Percentiles rank a stretch among this genome's conserved stretches.
phyloP scores from a whole-genome alignment of 2,329 filamentous ascomycete genomes.

The Chaetoscypha palmicola region DNA sequence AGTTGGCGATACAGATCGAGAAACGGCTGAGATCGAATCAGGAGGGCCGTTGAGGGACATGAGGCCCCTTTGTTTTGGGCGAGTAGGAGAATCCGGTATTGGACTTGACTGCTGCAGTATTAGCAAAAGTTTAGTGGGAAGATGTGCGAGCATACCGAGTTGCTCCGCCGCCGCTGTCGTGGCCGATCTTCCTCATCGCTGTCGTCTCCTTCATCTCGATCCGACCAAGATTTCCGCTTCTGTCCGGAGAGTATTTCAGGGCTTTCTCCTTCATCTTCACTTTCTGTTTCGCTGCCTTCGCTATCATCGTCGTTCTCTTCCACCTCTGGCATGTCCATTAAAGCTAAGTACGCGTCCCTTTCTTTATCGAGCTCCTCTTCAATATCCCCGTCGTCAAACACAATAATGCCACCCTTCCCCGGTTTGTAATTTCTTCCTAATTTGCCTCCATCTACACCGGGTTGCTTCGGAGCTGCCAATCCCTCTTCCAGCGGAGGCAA shows the following conservation, averaged over 20 bases:
- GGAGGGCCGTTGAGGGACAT: slow-evolving; percentile 46
- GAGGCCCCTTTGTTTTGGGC: slow-evolving; percentile 54
- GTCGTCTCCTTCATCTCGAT: slow-evolving; percentile 60
- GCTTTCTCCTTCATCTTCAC: slow-evolving; percentile 49
- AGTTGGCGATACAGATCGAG: slow-evolving; percentile 39
- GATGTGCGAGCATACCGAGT: slow-evolving; percentile 72
- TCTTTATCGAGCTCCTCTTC: slow-evolving; percentile 71
- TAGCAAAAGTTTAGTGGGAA: no score
- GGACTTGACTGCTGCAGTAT: slow-evolving; percentile 47
- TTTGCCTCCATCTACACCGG: slow-evolving; percentile 66
- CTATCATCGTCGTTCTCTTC: slow-evolving; percentile 55
- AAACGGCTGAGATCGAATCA: slow-evolving; percentile 37
- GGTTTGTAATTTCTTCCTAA: slow-evolving; percentile 67
- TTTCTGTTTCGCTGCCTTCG: slow-evolving; percentile 41
- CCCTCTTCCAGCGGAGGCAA: slow-evolving; percentile 40
- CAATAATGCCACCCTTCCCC: slow-evolving; percentile 79
- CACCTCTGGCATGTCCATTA: slow-evolving; percentile 83
- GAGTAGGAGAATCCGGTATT: slow-evolving; percentile 57
- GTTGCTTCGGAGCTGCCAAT: slow-evolving; percentile 35
- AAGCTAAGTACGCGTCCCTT: slow-evolving; percentile 73
- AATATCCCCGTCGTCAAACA: slow-evolving; percentile 95
- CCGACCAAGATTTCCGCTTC: slow-evolving; percentile 77
- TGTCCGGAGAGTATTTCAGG: slow-evolving; percentile 47
- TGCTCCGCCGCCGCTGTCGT: slow-evolving; percentile 74
- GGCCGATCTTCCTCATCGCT: slow-evolving; percentile 66